Conservation (phyloP, 2,329 filamentous ascomycete genomes). For the Fusarium austroafricanum region DNA sequence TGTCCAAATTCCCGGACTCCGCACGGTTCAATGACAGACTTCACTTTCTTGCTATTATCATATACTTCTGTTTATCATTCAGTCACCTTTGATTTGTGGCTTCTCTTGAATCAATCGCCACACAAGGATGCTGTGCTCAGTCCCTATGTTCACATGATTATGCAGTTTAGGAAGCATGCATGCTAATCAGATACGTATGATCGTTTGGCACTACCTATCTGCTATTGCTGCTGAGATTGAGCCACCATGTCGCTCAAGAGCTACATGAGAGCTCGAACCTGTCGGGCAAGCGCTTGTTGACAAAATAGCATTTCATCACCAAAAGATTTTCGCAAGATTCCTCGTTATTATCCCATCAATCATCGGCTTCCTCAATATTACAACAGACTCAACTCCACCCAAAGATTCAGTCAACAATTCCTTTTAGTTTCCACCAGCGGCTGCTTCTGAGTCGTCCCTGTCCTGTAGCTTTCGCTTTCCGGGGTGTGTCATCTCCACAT, state of each 20-base stretch:
- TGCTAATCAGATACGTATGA: slow-evolving; percentile 2
- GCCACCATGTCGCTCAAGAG: background rate
- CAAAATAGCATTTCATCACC: slow-evolving; percentile 4
- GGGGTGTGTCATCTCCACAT: slow-evolving; percentile 50
- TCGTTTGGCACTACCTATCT: slow-evolving; percentile 14
- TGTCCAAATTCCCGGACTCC: slow-evolving; percentile 6
- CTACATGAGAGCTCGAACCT: background rate
- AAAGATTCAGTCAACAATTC: background rate
- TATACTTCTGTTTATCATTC: background rate
- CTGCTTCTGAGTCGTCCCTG: slow-evolving; percentile 49
- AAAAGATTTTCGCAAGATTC: slow-evolving; percentile 3
- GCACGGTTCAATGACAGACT: background rate
- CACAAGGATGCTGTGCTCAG: background rate
- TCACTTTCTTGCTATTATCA: slow-evolving; percentile 1
- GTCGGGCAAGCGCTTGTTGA: slow-evolving; percentile 2
- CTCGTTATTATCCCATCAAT: slow-evolving; percentile 23
- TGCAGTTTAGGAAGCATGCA: background rate
- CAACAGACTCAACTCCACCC: background rate
- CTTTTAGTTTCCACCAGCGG: slow-evolving; percentile 15
- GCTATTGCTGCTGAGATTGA: slow-evolving; percentile 1
- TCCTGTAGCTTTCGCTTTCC: slow-evolving; percentile 67
- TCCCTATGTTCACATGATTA: background rate
- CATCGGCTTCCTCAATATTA: slow-evolving; percentile 9
- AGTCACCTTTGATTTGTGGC: background rate
- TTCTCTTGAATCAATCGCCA: background rate